These are phyloP conservation scores for Phyllosticta paracitricarpa DNA, from an alignment of 2,329 filamentous ascomycete genomes.

Conservation along the genomic window DNA sequence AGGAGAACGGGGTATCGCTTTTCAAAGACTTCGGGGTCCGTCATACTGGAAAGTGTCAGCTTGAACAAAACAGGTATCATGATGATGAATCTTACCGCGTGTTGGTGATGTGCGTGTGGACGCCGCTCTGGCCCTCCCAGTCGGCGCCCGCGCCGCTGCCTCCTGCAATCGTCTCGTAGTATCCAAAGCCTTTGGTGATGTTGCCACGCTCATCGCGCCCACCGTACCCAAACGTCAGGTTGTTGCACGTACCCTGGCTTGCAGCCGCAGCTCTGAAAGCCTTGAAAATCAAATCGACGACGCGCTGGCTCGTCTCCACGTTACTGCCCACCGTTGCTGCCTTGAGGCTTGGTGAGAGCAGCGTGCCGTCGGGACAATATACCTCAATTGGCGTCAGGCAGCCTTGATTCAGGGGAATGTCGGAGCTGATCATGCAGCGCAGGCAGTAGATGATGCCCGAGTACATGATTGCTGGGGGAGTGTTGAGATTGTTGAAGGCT, in stretches of 20 bases:
- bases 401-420: constrained; percentile 34
- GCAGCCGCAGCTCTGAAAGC: constrained; percentile 15
- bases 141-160: constrained; percentile 56
- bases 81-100: constrained; percentile 34
- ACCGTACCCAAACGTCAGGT: constrained; percentile 20
- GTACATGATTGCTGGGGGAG: constrained; percentile 35
- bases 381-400: constrained; percentile 29
- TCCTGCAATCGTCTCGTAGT: constrained; percentile 70
- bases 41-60: constrained; percentile 42
- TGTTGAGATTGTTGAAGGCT: constrained; percentile 15
- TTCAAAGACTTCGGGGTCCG: constrained; percentile 64
- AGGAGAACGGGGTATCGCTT: constrained; percentile 60
- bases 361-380: constrained; percentile 22
- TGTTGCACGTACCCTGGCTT: constrained; percentile 16
- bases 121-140: constrained; percentile 55
- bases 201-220: constrained; percentile 1
- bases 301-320: constrained; percentile 13
- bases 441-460: constrained; percentile 42
- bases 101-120: constrained; percentile 71
- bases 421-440: constrained; percentile 25
- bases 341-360: constrained; percentile 25
- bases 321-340: constrained; percentile 21
- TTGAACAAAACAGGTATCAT: background rate
- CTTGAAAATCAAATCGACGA: constrained; percentile 17
- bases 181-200: constrained; percentile 38